Evolutionary conservation across 2,329 filamentous ascomycete species (phyloP), one percentile per base, ranked within the genome.

Genomic region (Leptographium lundbergii): DNA sequence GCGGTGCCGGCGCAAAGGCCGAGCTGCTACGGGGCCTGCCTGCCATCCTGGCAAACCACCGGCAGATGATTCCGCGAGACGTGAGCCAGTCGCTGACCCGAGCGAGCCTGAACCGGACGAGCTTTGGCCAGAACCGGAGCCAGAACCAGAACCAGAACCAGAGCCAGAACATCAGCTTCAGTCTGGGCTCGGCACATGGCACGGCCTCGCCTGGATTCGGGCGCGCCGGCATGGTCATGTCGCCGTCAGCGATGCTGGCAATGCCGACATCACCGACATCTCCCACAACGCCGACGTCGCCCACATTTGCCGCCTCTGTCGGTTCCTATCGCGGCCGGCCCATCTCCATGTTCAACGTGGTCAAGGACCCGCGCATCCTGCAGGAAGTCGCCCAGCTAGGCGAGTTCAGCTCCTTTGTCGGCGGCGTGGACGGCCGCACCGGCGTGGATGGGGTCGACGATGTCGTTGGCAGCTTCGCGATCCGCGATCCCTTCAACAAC

Each of bases 271-370:
- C 42, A 7, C 42, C 42, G 3, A 45, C 42, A 6, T 25, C 48
- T 25, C 48, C 48, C 22, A 51, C 48, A 19, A 45, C 42, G 17
- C 42, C 42, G 42, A 45, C 13, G 63, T 63, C 14, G 6, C 60
- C 65, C 1, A 62, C 60, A 6, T 52, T 68, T 22, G 62, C 66
- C 36, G 57, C 63, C 25, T 70, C 68, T 22, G 65, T 72, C 27
- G 73, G 73, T 17, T 75, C 73, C 6, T 74, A 72, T 61, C 73
- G 69, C 61, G 73, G 73, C n/a, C 62, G 61, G 10, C 64, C 71
- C 9, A 67, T 77, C 57, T 67, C 63, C 19, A 51, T 63, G 13
- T 68, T 73, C 59, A 68, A 69, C 24, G 68, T 74, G 13, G 73
- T 75, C 59, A 69, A 65, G 53, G 71, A 71, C 59, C 66, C 71